Evolutionary conservation across 441 rosid species (phyloP), one percentile per base, ranked within the genome.

Genomic region (Bruguiera hainesii): DNA sequence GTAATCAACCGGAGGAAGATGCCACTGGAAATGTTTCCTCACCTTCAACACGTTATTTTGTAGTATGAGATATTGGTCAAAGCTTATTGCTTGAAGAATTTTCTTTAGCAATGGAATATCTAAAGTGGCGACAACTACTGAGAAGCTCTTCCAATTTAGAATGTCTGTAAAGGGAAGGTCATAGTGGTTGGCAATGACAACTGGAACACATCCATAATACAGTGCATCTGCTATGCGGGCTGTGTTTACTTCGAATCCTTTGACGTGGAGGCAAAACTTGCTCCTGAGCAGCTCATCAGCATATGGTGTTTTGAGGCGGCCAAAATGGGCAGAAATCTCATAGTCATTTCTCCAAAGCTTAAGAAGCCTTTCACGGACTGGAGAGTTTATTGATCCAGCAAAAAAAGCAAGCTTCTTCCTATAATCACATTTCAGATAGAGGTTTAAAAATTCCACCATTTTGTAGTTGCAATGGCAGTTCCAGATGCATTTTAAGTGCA

Each of bases 161-260:
- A 85, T 66, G 73, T 87, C 89, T 28, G 80, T 57, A 42, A 85
- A 87, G 10, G 89, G 89, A 37, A 85, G 84, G 35, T 87, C 88
- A 21, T 85, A 87, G 62, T 87, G 82, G 72, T 87, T 85, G 62
- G 89, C 93, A 29, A 87, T 75, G 50, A 85, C 81, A 29, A 83
- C 82, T 0, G 88, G 89, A 31, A 87, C 79, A 46, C 89, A 85
- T 1, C 88, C 93, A 18, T 85, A 82, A 66, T 76, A 78, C 23
- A 87, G 39, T 0, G 88, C 76, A 68, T 87, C 93, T 16, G 83
- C 85, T 26, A 85, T 73, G 0, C 85, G 80, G 20, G 89, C 93
- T 15, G 87, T 82, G 76, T 87, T 87, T 15, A 83, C 87, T 82
- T 87, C 93, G 63, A 82, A 82, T 52, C 93, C 93, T 75, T 87